Conservation (phyloP, 225 moss, liverwort and hornwort species). For the Pseudisothecium myosuroides region DNA sequence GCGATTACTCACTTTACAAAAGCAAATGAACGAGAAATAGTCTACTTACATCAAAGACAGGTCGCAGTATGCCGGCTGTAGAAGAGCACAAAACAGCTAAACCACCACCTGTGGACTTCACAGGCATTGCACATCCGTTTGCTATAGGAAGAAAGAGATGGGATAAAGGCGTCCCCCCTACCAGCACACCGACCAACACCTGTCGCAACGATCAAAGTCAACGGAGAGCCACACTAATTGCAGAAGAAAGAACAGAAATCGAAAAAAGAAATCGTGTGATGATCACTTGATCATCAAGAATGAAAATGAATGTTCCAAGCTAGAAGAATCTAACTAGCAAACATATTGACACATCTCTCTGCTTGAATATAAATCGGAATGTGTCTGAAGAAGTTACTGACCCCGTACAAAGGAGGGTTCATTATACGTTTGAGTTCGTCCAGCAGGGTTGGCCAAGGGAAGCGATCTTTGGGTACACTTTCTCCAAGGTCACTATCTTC, state of each 20-base stretch:
- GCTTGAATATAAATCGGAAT: background rate
- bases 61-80: slow-evolving; percentile 60
- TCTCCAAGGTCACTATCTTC: slow-evolving; percentile 19
- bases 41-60: slow-evolving; percentile 69
- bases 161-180: slow-evolving; percentile 78
- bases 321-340: background rate
- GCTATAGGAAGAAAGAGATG: slow-evolving; percentile 56
- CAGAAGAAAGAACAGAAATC: background rate
- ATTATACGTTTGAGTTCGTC: slow-evolving; percentile 37
- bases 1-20: background rate
- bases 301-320: background rate
- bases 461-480: background rate
- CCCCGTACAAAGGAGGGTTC: slow-evolving; percentile 91
- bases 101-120: slow-evolving; percentile 18
- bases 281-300: background rate
- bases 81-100: slow-evolving; percentile 29
- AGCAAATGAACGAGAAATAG: background rate
- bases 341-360: background rate
- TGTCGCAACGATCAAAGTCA: slow-evolving; percentile 6
- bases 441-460: slow-evolving; percentile 19
- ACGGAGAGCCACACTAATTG: background rate
- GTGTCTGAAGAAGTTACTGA: background rate
- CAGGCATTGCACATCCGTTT: slow-evolving; percentile 16
- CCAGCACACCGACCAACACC: slow-evolving; percentile 58
- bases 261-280: background rate